Conservation (phyloP, 2,329 filamentous ascomycete genomes). For the Sporothrix mexicana region DNA sequence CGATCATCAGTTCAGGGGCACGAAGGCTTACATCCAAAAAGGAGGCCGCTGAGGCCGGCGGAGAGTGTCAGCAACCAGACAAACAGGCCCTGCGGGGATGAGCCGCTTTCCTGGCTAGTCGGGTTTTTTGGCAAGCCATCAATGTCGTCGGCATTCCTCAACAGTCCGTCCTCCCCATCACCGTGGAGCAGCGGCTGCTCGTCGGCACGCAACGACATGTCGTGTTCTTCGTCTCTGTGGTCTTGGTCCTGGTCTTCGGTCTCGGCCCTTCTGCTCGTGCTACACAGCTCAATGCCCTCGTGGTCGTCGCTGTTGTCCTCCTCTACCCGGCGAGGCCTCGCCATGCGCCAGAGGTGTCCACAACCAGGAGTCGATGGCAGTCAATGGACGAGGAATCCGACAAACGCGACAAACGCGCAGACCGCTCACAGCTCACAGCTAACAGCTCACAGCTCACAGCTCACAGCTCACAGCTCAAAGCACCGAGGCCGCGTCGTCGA, state of each 20-base stretch:
- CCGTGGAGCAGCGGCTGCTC: slow-evolving; percentile 36
- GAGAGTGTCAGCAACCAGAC: slow-evolving; percentile 68
- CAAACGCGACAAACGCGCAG: neutral
- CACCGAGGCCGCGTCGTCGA: neutral
- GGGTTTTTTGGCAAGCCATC: neutral
- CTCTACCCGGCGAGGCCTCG: slow-evolving; percentile 21
- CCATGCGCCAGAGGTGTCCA: slow-evolving; percentile 12
- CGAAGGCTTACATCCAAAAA: slow-evolving; percentile 65
- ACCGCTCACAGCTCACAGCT: too few species aligned
- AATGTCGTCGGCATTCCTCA: neutral
- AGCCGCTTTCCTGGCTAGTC: slow-evolving; percentile 26
- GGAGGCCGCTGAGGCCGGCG: slow-evolving; percentile 69
- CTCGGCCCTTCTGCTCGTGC: neutral
- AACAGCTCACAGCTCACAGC: too few species aligned
- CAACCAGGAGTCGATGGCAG: too few species aligned
- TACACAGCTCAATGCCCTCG: slow-evolving; percentile 25
- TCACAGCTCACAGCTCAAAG: neutral
- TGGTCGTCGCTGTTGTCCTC: slow-evolving; percentile 27
- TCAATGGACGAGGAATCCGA: too few species aligned
- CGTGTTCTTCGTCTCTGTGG: neutral
- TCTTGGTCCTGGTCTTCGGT: neutral
- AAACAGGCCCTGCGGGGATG: slow-evolving; percentile 54
- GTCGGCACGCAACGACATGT: slow-evolving; percentile 31
- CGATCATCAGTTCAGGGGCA: too few species aligned
- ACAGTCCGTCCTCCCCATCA: slow-evolving; percentile 1